These are phyloP conservation scores for Alisma plantagoaquatica DNA, from an alignment of 106 monocot species.

Conservation along the genomic window DNA sequence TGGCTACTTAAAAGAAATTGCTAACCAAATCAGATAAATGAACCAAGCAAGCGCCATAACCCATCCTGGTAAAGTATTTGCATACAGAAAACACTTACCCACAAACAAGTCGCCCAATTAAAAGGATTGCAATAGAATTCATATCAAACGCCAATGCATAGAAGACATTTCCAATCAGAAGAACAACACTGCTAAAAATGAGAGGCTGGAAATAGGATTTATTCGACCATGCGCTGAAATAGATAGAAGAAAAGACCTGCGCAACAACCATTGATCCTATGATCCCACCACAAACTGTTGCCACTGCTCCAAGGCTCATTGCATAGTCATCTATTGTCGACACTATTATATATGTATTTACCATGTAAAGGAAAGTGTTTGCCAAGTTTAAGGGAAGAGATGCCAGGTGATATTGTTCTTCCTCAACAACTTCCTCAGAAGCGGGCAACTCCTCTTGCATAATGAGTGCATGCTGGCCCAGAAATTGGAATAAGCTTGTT, in stretches of 20 bases:
- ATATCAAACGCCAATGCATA: conserved; percentile 84
- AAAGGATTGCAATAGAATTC: too few species aligned
- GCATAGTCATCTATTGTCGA: conserved; percentile 91
- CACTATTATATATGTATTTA: conserved; percentile 90
- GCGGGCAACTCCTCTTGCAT: conserved; percentile 52
- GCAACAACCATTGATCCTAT: conserved; percentile 96
- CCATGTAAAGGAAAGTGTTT: conserved; percentile 94
- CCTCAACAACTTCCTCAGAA: conserved; percentile 36
- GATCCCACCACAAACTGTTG: conserved; percentile 82
- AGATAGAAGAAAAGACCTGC: conserved; percentile 69
- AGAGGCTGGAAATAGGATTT: conserved; percentile 78
- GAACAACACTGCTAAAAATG: conserved; percentile 72
- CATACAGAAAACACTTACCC: too few species aligned
- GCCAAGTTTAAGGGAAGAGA: conserved; percentile 78
- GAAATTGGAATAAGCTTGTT: conserved; percentile 69
- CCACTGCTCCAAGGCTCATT: conserved; percentile 68
- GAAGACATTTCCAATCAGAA: conserved; percentile 59
- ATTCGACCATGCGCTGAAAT: conserved; percentile 94
- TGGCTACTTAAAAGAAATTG: too few species aligned
- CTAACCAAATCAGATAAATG: too few species aligned
- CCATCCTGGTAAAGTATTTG: too few species aligned
- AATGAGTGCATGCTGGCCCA: conserved; percentile 84
- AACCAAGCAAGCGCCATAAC: too few species aligned
- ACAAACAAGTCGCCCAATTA: too few species aligned
- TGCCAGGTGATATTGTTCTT: conserved; percentile 60